A percentile compares a stretch with the other conserved stretches of the same genome.
These are phyloP conservation scores for Pseudocercospora vitis DNA, from an alignment of 2,329 filamentous ascomycete genomes.

Conservation along the genomic window DNA sequence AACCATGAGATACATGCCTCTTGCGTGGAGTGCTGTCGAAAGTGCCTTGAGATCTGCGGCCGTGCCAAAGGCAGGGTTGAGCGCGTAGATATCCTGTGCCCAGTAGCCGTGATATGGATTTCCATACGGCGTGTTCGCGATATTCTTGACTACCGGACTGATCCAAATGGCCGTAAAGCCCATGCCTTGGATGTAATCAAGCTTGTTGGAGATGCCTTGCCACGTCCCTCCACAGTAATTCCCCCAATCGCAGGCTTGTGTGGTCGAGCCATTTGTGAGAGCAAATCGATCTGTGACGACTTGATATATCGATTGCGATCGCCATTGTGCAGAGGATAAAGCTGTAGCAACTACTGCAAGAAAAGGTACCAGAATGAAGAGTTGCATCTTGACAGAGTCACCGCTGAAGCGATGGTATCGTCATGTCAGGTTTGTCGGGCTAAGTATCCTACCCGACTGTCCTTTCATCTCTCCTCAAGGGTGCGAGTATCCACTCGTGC, in stretches of 20 bases:
- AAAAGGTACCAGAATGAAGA: constrained; percentile 6
- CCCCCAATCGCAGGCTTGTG: constrained; percentile 44
- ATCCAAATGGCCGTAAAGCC: constrained; percentile 47
- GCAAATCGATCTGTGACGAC: constrained; percentile 59
- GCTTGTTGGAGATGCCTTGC: constrained; percentile 45
- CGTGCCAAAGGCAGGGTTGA: constrained; percentile 51
- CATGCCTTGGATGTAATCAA: constrained; percentile 54
- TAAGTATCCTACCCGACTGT: constrained; percentile 4
- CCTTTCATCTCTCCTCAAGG: background rate
- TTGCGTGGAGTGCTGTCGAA: constrained; percentile 44
- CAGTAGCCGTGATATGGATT: constrained; percentile 46
- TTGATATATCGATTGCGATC: constrained; percentile 59
- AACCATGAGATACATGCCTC: constrained; percentile 59
- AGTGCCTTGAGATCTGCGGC: constrained; percentile 46
- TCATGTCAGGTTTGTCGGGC: background rate
- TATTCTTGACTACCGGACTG: constrained; percentile 45
- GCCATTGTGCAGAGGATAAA: constrained; percentile 33
- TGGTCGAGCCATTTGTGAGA: constrained; percentile 47
- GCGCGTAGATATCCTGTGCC: constrained; percentile 22
- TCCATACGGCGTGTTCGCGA: constrained; percentile 41
- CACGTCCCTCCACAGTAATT: constrained; percentile 52
- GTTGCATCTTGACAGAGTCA: background rate
- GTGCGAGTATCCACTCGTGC: background rate
- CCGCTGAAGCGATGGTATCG: background rate
- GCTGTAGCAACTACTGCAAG: constrained; percentile 17